Base-by-base conservation (phyloP, 768 basidiomycete genomes). In the Boletus vermiculosoides region DNA sequence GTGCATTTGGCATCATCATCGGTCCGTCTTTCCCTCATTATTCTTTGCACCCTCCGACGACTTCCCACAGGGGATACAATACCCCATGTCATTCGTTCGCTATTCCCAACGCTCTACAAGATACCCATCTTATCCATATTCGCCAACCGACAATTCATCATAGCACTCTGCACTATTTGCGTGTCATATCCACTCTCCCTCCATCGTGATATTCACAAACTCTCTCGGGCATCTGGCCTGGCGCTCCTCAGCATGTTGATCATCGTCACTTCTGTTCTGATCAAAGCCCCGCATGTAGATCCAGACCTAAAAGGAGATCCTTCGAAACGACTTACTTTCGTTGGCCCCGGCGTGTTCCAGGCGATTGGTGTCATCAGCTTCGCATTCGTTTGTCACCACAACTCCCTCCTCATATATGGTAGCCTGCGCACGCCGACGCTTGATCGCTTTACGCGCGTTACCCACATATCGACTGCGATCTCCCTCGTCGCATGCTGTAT, bases 281-380 rank as follows among this genome's bases (percentile, higher is more conserved):
- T 96, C 39, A 87, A 94, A 67, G 92, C 90, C 7, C 88, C 87
- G 2, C 83, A 88, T 50, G 88, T 88, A 5, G 77, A 87, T 16
- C 75, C 83, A 5, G 85, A 85, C 40, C 75, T 94, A 33, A 88
- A 86, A 70, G 96, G 96, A 11, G 85, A 88, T 55, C 85, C 89
- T 10, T 77, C 80, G 2, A 78, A 86, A 64, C 83, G 88, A 9
- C 88, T 90, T 66, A 87, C 91, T 2, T 45, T 97, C 57, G 75
- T 96, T 42, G 82, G 83, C 22, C 82, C 90, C 0, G 90, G 94
- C 2, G 78, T 98, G 23, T 93, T 97, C 68, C 92, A 92, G 70
- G 95, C 97, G 31, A 95, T 98, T 46, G 97, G 96, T 23, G 97
- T 99, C 59, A 99, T 99, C 66, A 91, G 89, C 70, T 94, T 94